These are phyloP conservation scores for Russula griseocarnosa DNA, from an alignment of 768 basidiomycete species.

Conservation along the genomic window DNA sequence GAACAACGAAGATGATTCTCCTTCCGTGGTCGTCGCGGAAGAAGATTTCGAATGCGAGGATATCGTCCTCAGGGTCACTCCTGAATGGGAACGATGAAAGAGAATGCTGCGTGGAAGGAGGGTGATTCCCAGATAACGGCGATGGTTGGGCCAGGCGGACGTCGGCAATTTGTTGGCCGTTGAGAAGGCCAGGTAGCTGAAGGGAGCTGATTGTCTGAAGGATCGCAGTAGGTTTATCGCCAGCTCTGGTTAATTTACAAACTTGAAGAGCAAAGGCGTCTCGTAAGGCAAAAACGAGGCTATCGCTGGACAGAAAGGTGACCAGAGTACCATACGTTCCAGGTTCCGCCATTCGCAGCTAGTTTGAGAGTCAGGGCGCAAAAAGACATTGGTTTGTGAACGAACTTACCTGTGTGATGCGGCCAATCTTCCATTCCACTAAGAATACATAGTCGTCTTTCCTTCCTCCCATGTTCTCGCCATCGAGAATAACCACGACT, in stretches of 20 bases:
- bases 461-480: background rate
- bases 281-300: background rate
- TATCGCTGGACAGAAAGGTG: constrained; percentile 15
- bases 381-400: background rate
- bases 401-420: constrained; percentile 10
- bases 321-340: constrained; percentile 9
- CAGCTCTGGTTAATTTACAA: constrained; percentile 1
- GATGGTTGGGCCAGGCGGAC: constrained; percentile 11
- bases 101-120: background rate
- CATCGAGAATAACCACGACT: constrained; percentile 7
- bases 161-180: constrained; percentile 4
- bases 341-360: constrained; percentile 3
- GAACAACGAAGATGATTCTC: constrained; percentile 17
- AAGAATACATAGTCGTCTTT: constrained; percentile 9
- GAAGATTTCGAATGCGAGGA: constrained; percentile 12
- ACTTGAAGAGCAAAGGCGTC: constrained; percentile 4
- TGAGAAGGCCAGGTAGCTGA: constrained; percentile 7
- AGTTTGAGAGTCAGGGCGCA: background rate
- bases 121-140: constrained; percentile 1
- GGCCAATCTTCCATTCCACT: constrained; percentile 16
- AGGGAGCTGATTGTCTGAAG: constrained; percentile 11
- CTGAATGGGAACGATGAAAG: constrained; percentile 14
- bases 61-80: constrained; percentile 15
- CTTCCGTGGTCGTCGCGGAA: constrained; percentile 2
- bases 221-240: background rate